Conservation (phyloP, 345 rosid genomes). For the Aquilaria sinensis region DNA sequence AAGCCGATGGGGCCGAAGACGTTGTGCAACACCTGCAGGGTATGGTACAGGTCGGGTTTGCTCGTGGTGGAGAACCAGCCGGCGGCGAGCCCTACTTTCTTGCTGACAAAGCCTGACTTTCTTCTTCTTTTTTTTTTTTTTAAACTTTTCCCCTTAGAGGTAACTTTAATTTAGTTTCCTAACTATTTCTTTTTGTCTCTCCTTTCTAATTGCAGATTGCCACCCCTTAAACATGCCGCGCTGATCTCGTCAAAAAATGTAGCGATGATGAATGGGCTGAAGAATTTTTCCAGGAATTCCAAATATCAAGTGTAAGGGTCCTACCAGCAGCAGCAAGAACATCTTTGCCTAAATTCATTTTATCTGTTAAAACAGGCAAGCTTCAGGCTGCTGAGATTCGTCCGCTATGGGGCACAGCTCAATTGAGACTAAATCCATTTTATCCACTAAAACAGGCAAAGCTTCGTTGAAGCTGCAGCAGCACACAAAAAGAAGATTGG, state of each 20-base stretch:
- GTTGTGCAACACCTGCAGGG: too few relatives aligned
- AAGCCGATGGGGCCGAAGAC: too few relatives aligned
- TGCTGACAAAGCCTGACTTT: too few relatives aligned
- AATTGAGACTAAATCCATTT: conserved; percentile 11
- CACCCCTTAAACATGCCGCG: conserved; percentile 65
- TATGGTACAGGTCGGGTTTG: too few relatives aligned
- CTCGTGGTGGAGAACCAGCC: too few relatives aligned
- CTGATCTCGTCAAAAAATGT: conserved; percentile 52
- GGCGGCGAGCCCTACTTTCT: too few relatives aligned
- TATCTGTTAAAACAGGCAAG: background rate
- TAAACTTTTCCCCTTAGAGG: too few relatives aligned
- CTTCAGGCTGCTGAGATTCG: conserved; percentile 58
- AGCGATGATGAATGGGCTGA: conserved; percentile 76
- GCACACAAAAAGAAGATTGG: conserved; percentile 97
- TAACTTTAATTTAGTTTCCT: too few relatives aligned
- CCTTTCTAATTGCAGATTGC: conserved; percentile 35
- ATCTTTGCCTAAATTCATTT: conserved; percentile 48
- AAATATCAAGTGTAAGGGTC: conserved; percentile 84
- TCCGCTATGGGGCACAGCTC: conserved; percentile 97
- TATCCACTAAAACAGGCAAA: conserved; percentile 41
- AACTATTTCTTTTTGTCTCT: too few relatives aligned
- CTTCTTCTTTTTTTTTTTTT: too few relatives aligned
- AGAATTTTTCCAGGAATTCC: conserved; percentile 76
- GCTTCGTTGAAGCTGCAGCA: conserved; percentile 75
- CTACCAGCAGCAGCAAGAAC: conserved; percentile 43